Base-by-base conservation (phyloP, 371 early-diverging fungal species). In the Lichtheimia ramosa region DNA sequence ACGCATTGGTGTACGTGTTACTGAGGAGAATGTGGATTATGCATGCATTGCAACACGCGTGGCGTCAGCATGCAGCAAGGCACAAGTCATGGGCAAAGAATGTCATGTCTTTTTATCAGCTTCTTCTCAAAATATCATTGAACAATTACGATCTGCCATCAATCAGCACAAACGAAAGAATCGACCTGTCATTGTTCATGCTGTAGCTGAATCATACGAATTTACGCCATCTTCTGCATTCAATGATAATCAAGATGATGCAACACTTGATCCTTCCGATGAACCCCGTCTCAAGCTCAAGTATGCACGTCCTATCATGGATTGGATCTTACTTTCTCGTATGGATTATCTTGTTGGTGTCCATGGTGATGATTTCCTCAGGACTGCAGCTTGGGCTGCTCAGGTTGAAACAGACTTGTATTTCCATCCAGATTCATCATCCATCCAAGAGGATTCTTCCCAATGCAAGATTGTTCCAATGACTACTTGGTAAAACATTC, bases 331-430 rank as follows among this genome's bases (percentile, higher is more conserved):
- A 16, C 58, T 80, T n/a, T 64, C 74, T 1, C 62, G 77, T 2
- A 73, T 77, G 77, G 77, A 80, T 63, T 66, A 68, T 62, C 64
- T 80, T 20, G 49, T 80, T 1, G 81, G 81, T 0, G 34, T 48
- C 12, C 34, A 63, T 18, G 54, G 61, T 2, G 77, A 76, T 51
- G 49, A 18, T 1, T 71, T 68, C 13, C 27, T 75, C 12, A 68
- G 66, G 41, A 73, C 72, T 13, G 75, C 77, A 8, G 77, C 77
- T 12, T 76, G 77, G 77, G 68, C 72, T 14, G 77, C 81, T 27
- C 81, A 80, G 43, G 79, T 75, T 0, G 61, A 72, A 39, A 73
- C 75, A 0, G 75, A 74, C 48, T 50, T 66, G 18, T 56, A 48
- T 39, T 14, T 54, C 10, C 34, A 34, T 10, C 34, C 34, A 2